Evolutionary conservation across 1,139 yeast species (phyloP).

Genomic region (Keqinozyma sinolaborantium): DNA sequence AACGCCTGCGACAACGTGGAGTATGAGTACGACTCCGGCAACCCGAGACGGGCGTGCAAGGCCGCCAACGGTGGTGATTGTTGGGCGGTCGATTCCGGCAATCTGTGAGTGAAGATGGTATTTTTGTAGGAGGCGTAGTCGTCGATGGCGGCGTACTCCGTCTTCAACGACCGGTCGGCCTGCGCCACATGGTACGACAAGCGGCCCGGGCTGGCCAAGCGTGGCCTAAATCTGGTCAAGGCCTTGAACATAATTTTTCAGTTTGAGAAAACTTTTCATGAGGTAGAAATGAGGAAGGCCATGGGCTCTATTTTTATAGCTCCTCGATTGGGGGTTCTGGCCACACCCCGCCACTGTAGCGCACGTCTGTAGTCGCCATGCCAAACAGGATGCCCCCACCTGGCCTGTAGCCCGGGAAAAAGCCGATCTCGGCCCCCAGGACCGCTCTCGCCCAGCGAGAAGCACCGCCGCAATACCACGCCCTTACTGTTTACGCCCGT

Average conservation of each 20-base stretch:
- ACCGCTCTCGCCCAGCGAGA: too few species aligned
- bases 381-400: too few species aligned
- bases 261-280: neutral
- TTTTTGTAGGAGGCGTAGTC: conserved; percentile 42
- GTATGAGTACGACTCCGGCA: conserved; percentile 54
- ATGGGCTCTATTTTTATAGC: too few species aligned
- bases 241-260: neutral
- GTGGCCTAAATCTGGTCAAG: neutral
- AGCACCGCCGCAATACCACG: too few species aligned
- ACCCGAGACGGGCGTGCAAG: conserved; percentile 71
- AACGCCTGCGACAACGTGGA: conserved; percentile 80
- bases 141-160: conserved; percentile 27
- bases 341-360: too few species aligned
- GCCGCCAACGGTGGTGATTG: conserved; percentile 72
- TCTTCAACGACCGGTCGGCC: conserved; percentile 21
- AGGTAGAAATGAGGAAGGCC: too few species aligned
- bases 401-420: too few species aligned
- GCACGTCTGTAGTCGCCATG: too few species aligned
- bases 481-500: too few species aligned
- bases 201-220: neutral
- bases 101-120: conserved; percentile 43
- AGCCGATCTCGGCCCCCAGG: too few species aligned
- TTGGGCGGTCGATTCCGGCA: conserved; percentile 47
- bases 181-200: conserved; percentile 21
- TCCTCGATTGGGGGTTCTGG: too few species aligned